A percentile compares a stretch with the other conserved stretches of the same genome.
phyloP scores from a whole-genome alignment of 352 stramenopile species.

The Aphanomyces invadans region DNA sequence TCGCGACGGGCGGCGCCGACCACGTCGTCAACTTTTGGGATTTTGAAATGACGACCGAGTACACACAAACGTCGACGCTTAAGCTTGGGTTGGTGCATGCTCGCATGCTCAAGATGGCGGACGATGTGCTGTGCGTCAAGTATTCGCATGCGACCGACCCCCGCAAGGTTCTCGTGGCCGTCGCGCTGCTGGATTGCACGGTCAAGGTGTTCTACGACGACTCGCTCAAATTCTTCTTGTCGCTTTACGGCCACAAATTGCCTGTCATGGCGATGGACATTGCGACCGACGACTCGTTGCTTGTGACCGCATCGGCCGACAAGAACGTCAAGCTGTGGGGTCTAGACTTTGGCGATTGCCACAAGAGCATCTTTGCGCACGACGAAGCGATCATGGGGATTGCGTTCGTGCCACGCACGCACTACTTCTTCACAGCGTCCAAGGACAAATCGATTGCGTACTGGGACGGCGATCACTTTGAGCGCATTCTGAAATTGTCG shows the following conservation, averaged over 20 bases:
- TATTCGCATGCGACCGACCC: conserved; percentile 91
- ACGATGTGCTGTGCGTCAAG: conserved; percentile 95
- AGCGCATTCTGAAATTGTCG: conserved; percentile 83
- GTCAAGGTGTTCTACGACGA: conserved; percentile 99
- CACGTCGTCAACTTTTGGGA: conserved; percentile 99
- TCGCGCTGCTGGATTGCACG: conserved; percentile 93
- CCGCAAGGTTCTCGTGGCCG: conserved; percentile 80
- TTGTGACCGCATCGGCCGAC: conserved; percentile 96
- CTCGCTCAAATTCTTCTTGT: conserved; percentile 99
- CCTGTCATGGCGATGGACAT: conserved; percentile 98
- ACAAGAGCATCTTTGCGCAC: conserved; percentile 98
- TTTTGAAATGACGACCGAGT: conserved; percentile 80
- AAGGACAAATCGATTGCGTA: conserved; percentile 98
- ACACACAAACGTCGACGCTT: conserved; percentile 29
- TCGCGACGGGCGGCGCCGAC: conserved; percentile 95
- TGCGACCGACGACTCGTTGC: conserved; percentile 94
- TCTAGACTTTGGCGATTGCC: conserved; percentile 99
- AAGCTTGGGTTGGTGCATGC: conserved; percentile 90
- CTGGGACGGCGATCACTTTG: conserved; percentile 98
- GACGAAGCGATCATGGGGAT: conserved; percentile 97
- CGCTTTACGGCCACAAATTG: conserved; percentile 98
- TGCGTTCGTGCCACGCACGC: conserved; percentile 91
- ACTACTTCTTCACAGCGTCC: conserved; percentile 97
- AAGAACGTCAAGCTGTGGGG: conserved; percentile 99
- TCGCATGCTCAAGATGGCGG: conserved; percentile 96